These are phyloP conservation scores for Coemansia sp. DNA, from an alignment of 192 early-diverging fungal species.

Conservation along the genomic window DNA sequence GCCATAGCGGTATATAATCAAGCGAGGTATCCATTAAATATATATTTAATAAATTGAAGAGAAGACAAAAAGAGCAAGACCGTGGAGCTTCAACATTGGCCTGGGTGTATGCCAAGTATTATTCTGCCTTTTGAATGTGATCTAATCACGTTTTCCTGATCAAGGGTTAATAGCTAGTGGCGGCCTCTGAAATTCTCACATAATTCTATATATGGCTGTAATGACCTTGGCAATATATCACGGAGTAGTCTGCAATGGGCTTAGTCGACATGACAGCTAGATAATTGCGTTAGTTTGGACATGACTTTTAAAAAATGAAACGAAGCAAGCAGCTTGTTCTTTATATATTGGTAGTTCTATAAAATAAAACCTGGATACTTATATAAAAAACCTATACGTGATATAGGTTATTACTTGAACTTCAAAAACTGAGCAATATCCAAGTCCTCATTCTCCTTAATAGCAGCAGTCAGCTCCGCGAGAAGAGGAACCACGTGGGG, in stretches of 20 bases:
- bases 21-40: no score
- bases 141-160: no score
- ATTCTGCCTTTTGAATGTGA: no score
- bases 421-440: not conserved
- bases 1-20: no score
- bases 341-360: no score
- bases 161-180: no score
- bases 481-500: slow-evolving; percentile 23
- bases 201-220: not conserved
- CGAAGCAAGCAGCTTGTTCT: not conserved
- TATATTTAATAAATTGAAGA: no score
- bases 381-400: not conserved
- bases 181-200: not conserved
- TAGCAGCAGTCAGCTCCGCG: not conserved
- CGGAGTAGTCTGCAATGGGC: not conserved
- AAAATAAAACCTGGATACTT: no score
- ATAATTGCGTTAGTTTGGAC: no score
- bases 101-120: not conserved
- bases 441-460: not conserved
- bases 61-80: no score
- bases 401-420: not conserved
- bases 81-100: not conserved
- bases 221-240: not conserved
- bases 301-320: no score
- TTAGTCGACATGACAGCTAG: no score